Percentiles rank a stretch among this genome's conserved stretches.
phyloP scores from a whole-genome alignment of 129 eudicot genomes.

The Cynara cardunculus region DNA sequence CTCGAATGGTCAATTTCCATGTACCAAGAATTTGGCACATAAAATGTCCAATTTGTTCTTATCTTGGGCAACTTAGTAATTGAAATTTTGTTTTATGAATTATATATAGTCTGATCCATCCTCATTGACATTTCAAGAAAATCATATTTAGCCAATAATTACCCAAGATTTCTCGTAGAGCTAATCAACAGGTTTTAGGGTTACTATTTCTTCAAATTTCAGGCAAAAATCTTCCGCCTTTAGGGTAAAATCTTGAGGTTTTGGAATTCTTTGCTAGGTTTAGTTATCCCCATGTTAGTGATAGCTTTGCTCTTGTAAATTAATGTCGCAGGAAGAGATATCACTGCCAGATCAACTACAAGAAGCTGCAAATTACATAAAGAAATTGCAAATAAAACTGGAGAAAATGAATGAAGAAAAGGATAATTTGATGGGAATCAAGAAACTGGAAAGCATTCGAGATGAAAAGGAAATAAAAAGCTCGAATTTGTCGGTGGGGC shows the following conservation, averaged over 20 bases:
- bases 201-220: neutral
- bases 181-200: neutral
- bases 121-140: neutral
- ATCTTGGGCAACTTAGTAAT: neutral
- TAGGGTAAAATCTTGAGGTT: neutral
- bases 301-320: neutral
- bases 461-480: neutral
- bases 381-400: conserved; percentile 45
- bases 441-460: conserved; percentile 5
- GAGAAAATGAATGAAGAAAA: conserved; percentile 72
- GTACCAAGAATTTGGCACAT: neutral
- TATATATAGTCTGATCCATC: neutral
- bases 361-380: conserved; percentile 73
- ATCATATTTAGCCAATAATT: neutral
- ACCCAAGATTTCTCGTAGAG: neutral
- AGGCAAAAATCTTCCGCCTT: neutral
- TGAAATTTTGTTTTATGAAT: neutral
- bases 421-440: conserved; percentile 23
- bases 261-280: neutral
- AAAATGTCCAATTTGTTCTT: neutral
- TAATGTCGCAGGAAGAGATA: conserved; percentile 36
- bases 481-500: conserved; percentile 10
- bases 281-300: neutral
- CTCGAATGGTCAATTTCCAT: neutral
- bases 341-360: conserved; percentile 77